Conservation (phyloP, 73 alveolate genomes). For the Stentor coeruleus region DNA sequence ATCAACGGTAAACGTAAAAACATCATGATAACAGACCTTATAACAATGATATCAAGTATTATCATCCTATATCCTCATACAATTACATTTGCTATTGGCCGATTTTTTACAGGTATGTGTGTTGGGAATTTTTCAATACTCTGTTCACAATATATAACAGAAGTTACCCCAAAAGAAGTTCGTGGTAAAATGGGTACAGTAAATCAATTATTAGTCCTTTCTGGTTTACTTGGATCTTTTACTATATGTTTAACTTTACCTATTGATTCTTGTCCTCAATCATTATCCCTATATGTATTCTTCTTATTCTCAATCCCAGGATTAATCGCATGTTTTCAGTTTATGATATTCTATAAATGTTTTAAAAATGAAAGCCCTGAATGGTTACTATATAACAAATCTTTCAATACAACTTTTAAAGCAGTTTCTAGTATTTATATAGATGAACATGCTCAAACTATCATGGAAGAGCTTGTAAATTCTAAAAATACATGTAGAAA, state of each 20-base stretch:
- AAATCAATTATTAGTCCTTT: not conserved
- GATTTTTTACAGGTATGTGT: not conserved
- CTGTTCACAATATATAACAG: not conserved
- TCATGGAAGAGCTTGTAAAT: not conserved
- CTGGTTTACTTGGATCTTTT: not conserved
- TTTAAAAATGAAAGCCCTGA: slow-evolving; percentile 14
- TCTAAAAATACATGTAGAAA: not conserved
- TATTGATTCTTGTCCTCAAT: not conserved
- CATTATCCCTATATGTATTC: not conserved
- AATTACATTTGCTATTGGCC: not conserved
- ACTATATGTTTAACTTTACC: not conserved
- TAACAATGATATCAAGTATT: not conserved
- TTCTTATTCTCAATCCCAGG: not conserved
- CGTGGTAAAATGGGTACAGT: not conserved
- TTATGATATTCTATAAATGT: not conserved
- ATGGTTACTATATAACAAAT: not conserved
- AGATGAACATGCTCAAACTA: not conserved
- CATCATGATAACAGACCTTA: not conserved
- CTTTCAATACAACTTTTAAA: not conserved
- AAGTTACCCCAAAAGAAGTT: not conserved
- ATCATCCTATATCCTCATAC: not conserved
- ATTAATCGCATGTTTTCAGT: not conserved
- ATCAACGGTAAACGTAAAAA: not conserved
- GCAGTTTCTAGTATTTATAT: not conserved
- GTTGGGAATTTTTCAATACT: not conserved